Evolutionary conservation across 2,329 filamentous ascomycete species (phyloP), one percentile per base, ranked within the genome.

Genomic region (Seiridium unicorne): DNA sequence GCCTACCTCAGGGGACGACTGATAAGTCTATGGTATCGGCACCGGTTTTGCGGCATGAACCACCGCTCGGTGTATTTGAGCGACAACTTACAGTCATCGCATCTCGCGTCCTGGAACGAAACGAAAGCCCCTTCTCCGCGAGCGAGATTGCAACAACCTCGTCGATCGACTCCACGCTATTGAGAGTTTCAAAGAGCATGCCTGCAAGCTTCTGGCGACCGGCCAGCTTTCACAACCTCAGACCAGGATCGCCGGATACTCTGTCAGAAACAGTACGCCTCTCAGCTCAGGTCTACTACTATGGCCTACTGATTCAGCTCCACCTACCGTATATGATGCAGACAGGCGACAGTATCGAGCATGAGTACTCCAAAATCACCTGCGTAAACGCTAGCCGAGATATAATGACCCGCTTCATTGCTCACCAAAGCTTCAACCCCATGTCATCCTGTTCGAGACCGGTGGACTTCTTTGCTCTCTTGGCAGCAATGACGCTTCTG

Each of bases 321-420:
- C 78, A 81, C 61, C 63, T 80, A 3, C 78, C 78, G 0, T 78
- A 76, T 59, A 71, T 80, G 57, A 68, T 79, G 3, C 66, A 66
- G 2, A 59, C 69, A 5, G 64, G 66, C 3, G 49, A 60, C 34
- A 34, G 51, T n/a, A 13, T 11, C 8, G n/a, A 34, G 3, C 11
- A 36, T n/a, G 34, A 72, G 5, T 73, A 74, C 63, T 76, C 71
- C 63, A 73, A 68, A 49, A 70, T 74, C n/a, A 75, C 73, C 0
- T 71, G 73, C 34, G 63, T 77, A 1, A 74, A 69, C 35, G 75
- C 76, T 34, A 76, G 74, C 51, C 76, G 78, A 0, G 76, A 78
- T 55, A 68, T 78, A 32, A 65, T 81, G 4, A 60, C 67, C 1
- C 71, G 73, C 4, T 79, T 74, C 60, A 60, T 77, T 18, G 58